These are phyloP conservation scores for Candida ipomoeae DNA, from an alignment of 805 yeast species.

Conservation along the genomic window DNA sequence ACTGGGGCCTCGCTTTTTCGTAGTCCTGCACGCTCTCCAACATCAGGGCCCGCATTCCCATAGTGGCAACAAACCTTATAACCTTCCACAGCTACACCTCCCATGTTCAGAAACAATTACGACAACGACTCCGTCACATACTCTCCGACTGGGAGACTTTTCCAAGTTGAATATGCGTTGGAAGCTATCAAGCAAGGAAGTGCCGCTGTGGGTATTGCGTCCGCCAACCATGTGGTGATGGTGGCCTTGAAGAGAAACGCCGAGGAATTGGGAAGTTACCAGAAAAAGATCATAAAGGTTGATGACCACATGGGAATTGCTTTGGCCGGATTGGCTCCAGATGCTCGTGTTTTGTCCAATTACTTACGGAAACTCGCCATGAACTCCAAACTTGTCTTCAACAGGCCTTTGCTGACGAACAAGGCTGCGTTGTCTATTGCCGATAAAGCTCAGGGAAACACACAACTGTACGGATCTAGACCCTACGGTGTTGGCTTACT, in stretches of 20 bases:
- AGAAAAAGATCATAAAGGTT: slow-evolving; percentile 84
- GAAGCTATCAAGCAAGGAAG: slow-evolving; percentile 98
- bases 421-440: slow-evolving; percentile 84
- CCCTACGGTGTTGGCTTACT: slow-evolving; percentile 97
- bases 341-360: slow-evolving; percentile 90
- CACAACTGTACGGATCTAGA: slow-evolving; percentile 93
- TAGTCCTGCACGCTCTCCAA: slow-evolving; percentile 6
- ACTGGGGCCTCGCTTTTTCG: not conserved
- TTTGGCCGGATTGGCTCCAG: slow-evolving; percentile 96
- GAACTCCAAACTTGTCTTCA: slow-evolving; percentile 77
- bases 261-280: slow-evolving; percentile 95
- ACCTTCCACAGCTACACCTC: not conserved
- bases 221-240: slow-evolving; percentile 81
- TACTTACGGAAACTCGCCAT: slow-evolving; percentile 88
- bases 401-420: slow-evolving; percentile 78
- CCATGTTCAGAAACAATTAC: slow-evolving; percentile 91
- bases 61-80: slow-evolving; percentile 7
- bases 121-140: slow-evolving; percentile 98
- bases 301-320: slow-evolving; percentile 95
- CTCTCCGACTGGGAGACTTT: slow-evolving; percentile 90
- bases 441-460: slow-evolving; percentile 94
- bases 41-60: slow-evolving; percentile 4
- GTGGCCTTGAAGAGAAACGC: slow-evolving; percentile 95
- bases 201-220: slow-evolving; percentile 91
- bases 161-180: slow-evolving; percentile 76